Percentiles rank a stretch among this genome's conserved stretches.
These are phyloP conservation scores for Boletus reticuloceps DNA, from an alignment of 768 basidiomycete species.

Conservation along the genomic window DNA sequence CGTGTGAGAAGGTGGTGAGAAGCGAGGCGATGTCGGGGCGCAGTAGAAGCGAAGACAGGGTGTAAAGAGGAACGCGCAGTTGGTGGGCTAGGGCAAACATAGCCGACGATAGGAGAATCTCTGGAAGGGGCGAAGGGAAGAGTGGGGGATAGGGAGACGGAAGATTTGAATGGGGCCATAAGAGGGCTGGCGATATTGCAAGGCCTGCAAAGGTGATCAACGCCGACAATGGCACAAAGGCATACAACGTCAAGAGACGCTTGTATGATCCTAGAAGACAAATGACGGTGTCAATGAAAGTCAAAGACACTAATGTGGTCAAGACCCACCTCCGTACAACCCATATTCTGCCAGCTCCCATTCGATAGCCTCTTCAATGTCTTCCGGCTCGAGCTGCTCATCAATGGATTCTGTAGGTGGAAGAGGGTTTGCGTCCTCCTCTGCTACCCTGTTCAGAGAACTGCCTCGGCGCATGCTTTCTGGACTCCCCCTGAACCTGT, in stretches of 20 bases:
- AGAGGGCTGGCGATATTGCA: conserved; percentile 46
- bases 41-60: conserved; percentile 33
- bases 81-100: conserved; percentile 42
- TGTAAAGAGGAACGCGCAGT: conserved; percentile 32
- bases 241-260: conserved; percentile 52
- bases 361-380: conserved; percentile 44
- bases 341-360: conserved; percentile 49
- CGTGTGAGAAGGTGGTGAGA: conserved; percentile 44
- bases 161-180: conserved; percentile 41
- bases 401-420: conserved; percentile 8
- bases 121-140: conserved; percentile 64
- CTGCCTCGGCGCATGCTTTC: conserved; percentile 32
- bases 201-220: conserved; percentile 48
- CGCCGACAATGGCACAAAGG: conserved; percentile 56
- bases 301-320: background rate
- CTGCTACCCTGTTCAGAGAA: conserved; percentile 37
- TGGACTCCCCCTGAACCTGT: conserved; percentile 32
- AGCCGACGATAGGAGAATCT: conserved; percentile 57
- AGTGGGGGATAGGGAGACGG: conserved; percentile 43
- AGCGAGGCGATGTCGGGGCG: conserved; percentile 31
- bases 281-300: conserved; percentile 1
- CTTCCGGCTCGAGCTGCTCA: conserved; percentile 25
- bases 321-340: conserved; percentile 44
- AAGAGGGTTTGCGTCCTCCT: conserved; percentile 28
- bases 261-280: conserved; percentile 56